Conservation (phyloP, 768 basidiomycete species). For the Russula vinacea region DNA sequence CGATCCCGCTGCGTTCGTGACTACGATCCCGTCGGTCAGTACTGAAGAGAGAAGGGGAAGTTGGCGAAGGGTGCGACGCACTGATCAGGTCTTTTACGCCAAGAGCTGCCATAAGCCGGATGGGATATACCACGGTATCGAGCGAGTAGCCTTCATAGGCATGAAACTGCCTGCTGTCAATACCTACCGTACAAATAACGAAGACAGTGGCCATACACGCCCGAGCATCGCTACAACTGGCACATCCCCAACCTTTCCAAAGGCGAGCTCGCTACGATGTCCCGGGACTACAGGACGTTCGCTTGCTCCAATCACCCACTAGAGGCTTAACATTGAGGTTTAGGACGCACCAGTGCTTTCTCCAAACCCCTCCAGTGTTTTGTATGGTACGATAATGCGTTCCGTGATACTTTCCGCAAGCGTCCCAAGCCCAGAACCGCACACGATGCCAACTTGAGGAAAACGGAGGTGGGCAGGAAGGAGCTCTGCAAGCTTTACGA, state of each 20-base stretch:
- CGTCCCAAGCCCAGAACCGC: conserved; percentile 81
- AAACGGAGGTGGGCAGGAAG: conserved; percentile 41
- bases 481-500: conserved; percentile 33
- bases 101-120: conserved; percentile 72
- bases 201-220: conserved; percentile 47
- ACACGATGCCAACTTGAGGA: conserved; percentile 81
- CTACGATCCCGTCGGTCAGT: conserved; percentile 39
- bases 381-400: conserved; percentile 60
- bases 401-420: conserved; percentile 61
- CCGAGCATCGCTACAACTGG: conserved; percentile 91
- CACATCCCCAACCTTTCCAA: conserved; percentile 70
- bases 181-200: neutral
- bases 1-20: conserved; percentile 86
- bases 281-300: conserved; percentile 57
- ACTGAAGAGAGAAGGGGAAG: neutral
- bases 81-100: conserved; percentile 76
- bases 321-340: neutral
- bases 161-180: conserved; percentile 56
- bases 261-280: conserved; percentile 76
- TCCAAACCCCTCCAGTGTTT: conserved; percentile 66
- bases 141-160: conserved; percentile 80
- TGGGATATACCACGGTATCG: conserved; percentile 68
- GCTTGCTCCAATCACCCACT: neutral
- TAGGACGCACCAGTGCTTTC: conserved; percentile 63
- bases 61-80: conserved; percentile 39